Base-by-base conservation (phyloP, 805 yeast species). In the Myxozyma monticola region DNA sequence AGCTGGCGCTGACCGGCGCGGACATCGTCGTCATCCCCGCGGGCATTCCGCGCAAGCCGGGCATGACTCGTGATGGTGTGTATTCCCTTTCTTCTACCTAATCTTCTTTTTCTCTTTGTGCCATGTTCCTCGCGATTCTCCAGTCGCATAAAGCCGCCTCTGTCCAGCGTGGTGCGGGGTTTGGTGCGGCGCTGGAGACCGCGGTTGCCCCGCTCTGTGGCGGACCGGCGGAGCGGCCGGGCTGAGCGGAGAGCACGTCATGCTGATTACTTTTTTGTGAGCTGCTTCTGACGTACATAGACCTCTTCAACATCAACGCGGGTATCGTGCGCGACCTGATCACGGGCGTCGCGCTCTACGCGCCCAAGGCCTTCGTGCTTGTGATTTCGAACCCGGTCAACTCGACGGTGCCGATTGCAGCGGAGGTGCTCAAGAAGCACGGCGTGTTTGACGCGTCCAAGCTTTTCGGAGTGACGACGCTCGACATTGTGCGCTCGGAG, bases 311-410 rank as follows among this genome's bases (percentile, higher is more conserved):
- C 70, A 84, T 85, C 71, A 87, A 87, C 65, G 93, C 95, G 6
- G 80, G 84, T 30, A 89, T 89, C 66, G 84, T 89, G 55, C 78
- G 79, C 57, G 81, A 78, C 54, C 73, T 89, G 54, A 85, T 91
- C 33, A 79, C 78, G 59, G 88, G 87, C 12, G 81, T 88, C 62
- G 93, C 95, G 42, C 73, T 73, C 58, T 62, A 67, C 66, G 80
- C 87, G 49, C 90, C 93, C 54, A 74, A 79, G 59, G 93, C 95
- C 1, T 81, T 84, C 61, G 80, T 88, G 17, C 75, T 88, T 64
- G 79, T 90, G 61, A 89, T 89, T 64, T 87, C 96, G 41, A 89
- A 89, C 76, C 97, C 97, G 4, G 95, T 89, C 62, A 89, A 89
- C 76, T 86, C 96, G 21, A 85, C 95, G 8, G 95, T 89, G 24